Evolutionary conservation across 441 rosid species (phyloP).

Genomic region (Brassica balearica): DNA sequence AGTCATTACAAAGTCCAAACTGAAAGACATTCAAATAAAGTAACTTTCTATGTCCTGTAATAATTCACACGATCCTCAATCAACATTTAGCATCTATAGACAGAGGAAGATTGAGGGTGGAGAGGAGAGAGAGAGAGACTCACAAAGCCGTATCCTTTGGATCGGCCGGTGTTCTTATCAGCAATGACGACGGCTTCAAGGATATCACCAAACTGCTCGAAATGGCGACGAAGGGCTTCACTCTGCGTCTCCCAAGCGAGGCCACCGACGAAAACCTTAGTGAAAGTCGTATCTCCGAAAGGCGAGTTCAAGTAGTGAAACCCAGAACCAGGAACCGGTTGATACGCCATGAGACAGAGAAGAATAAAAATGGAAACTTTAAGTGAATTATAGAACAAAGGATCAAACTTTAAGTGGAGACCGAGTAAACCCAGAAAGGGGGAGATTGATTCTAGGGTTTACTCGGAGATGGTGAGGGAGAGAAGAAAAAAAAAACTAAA

Average conservation of each 20-base stretch:
- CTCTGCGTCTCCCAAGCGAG: slow-evolving; percentile 99
- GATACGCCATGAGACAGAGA: slow-evolving; percentile 65
- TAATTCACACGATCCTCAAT: too few relatives aligned
- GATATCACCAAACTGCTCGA: slow-evolving; percentile 88
- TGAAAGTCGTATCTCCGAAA: slow-evolving; percentile 91
- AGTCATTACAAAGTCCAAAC: slow-evolving; percentile 49
- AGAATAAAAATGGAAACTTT: slow-evolving; percentile 38
- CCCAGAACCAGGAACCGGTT: slow-evolving; percentile 67
- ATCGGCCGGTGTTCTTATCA: slow-evolving; percentile 93
- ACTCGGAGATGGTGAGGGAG: slow-evolving; percentile 31
- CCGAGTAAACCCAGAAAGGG: slow-evolving; percentile 39
- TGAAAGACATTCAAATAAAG: background rate
- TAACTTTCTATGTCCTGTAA: too few relatives aligned
- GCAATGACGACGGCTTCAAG: slow-evolving; percentile 92
- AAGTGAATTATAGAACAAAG: slow-evolving; percentile 13
- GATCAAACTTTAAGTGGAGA: slow-evolving; percentile 22
- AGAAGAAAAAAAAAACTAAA: slow-evolving; percentile 13
- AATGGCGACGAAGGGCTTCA: slow-evolving; percentile 80
- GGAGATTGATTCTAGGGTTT: slow-evolving; percentile 38
- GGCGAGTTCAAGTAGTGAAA: slow-evolving; percentile 79
- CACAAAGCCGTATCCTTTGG: slow-evolving; percentile 99
- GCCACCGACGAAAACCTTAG: slow-evolving; percentile 95
- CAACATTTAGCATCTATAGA: slow-evolving; percentile 12
- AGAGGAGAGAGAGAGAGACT: slow-evolving; percentile 48
- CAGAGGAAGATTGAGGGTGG: background rate